A percentile compares a stretch with the other conserved stretches of the same genome.
phyloP scores from a whole-genome alignment of 1,139 yeast genomes.

The Pichia sp. region DNA sequence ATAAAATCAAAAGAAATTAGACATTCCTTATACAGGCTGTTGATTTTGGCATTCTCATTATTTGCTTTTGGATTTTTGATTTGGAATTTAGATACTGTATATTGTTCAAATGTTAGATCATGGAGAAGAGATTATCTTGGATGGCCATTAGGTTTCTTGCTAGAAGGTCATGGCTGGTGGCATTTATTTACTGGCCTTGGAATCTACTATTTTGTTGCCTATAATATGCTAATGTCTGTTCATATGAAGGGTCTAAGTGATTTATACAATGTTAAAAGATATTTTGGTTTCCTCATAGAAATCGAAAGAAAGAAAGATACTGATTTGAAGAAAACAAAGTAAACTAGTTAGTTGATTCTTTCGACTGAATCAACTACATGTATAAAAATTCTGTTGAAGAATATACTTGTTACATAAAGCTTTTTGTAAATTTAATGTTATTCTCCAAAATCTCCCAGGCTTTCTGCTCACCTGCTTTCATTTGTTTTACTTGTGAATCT shows the following conservation, averaged over 20 bases:
- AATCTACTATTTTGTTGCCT: conserved; percentile 29
- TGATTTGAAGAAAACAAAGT: background rate
- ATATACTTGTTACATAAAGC: background rate
- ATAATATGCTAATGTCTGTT: conserved; percentile 27
- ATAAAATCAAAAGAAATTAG: conserved; percentile 20
- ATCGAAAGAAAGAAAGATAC: conserved; percentile 15
- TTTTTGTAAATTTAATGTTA: conserved; percentile 10
- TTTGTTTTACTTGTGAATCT: background rate
- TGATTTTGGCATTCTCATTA: conserved; percentile 25
- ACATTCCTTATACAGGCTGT: conserved; percentile 20
- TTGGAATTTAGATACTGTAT: conserved; percentile 83
- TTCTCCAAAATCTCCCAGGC: conserved; percentile 8
- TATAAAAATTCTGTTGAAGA: background rate
- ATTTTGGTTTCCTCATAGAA: conserved; percentile 25
- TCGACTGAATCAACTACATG: background rate
- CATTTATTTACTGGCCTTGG: conserved; percentile 82
- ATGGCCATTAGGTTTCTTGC: conserved; percentile 77
- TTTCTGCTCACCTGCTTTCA: conserved; percentile 2
- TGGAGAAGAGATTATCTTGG: conserved; percentile 64
- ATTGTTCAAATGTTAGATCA: conserved; percentile 58
- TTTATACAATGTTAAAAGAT: conserved; percentile 25
- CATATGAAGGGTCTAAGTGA: conserved; percentile 27
- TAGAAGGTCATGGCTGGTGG: conserved; percentile 99
- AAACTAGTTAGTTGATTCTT: background rate
- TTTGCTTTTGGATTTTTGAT: conserved; percentile 69